Evolutionary conservation across 352 stramenopile species (phyloP), one percentile per base, ranked within the genome.

Genomic region (Phytopythium vexans): DNA sequence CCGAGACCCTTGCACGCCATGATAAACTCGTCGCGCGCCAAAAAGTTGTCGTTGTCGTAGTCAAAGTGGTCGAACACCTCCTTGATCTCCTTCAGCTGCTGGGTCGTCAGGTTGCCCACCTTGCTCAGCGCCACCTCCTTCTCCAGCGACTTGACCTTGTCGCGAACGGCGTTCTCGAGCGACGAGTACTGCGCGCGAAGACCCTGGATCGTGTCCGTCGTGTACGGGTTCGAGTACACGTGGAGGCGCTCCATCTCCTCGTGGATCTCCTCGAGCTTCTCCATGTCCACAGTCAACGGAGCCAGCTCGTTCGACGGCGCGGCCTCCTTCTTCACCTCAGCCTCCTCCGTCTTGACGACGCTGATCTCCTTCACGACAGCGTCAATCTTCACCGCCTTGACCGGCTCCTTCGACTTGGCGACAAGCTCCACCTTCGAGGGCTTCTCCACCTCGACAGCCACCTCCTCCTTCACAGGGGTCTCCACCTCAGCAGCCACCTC

Each of bases 51-150:
- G 39, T 94, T 79, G 54, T 97, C 86, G 39, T 92, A 58, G 50
- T 97, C 88, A 49, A 97, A 97, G 65, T 94, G 82, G 49, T 94
- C 78, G 39, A 97, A 97, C 33, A 95, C 87, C 57, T 97, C 88
- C 51, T 89, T 82, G 52, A 96, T 94, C 57, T 97, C 88, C 54
- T 75, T 79, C 41, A 89, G 70, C 66, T 97, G 87, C 54, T 92
- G 62, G 4, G 85, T 56, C 34, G 82, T 92, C 27, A 97, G 72
- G 46, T 91, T 89, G 43, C 85, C 86, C 14, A 96, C 58, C 56
- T 94, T 71, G 62, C 82, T 89, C 40, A 93, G 70, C 36, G 81
- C 86, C 32, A 97, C 62, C 55, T 94, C 83, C 73, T 96, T 96
- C 65, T 94, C 83, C 32, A 96, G 76, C 34, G 88, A 90, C 64